Conservation (phyloP, 805 yeast species). For the Brettanomyces bruxellensis region DNA sequence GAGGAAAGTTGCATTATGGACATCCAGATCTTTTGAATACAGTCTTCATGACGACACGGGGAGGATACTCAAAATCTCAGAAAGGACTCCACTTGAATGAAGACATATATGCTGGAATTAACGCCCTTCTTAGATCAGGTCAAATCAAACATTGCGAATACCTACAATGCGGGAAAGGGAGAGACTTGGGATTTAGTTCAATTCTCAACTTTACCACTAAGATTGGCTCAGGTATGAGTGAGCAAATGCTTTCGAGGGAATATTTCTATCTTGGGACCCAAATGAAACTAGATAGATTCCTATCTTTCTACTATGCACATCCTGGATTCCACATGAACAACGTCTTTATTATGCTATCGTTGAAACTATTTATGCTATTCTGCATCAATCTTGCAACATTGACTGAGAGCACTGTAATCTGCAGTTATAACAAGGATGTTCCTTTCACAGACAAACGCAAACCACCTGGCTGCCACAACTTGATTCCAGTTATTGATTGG, state of each 20-base stretch:
- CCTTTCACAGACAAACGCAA: slow-evolving; percentile 54
- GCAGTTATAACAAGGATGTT: slow-evolving; percentile 47
- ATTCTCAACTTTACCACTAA: slow-evolving; percentile 75
- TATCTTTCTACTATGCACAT: slow-evolving; percentile 77
- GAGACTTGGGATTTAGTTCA: slow-evolving; percentile 79
- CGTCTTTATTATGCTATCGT: slow-evolving; percentile 61
- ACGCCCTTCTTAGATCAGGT: slow-evolving; percentile 72
- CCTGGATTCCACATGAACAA: slow-evolving; percentile 82
- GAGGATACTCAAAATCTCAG: slow-evolving; percentile 82
- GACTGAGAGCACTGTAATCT: slow-evolving; percentile 50
- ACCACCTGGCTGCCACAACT: slow-evolving; percentile 65
- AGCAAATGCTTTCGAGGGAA: slow-evolving; percentile 75
- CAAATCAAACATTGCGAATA: slow-evolving; percentile 77
- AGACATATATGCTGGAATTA: slow-evolving; percentile 84
- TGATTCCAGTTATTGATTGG: slow-evolving; percentile 69
- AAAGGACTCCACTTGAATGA: slow-evolving; percentile 76
- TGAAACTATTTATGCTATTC: slow-evolving; percentile 52
- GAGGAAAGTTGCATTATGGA: slow-evolving; percentile 80
- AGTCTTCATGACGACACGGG: slow-evolving; percentile 73
- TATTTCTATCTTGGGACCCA: slow-evolving; percentile 73
- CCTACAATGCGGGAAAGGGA: slow-evolving; percentile 79
- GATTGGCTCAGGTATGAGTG: slow-evolving; percentile 89
- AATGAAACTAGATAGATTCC: slow-evolving; percentile 66
- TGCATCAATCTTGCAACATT: slow-evolving; percentile 55
- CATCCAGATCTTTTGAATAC: slow-evolving; percentile 78